phyloP scores from a whole-genome alignment of 2,329 filamentous ascomycete species.

The Fusarium burgessii region DNA sequence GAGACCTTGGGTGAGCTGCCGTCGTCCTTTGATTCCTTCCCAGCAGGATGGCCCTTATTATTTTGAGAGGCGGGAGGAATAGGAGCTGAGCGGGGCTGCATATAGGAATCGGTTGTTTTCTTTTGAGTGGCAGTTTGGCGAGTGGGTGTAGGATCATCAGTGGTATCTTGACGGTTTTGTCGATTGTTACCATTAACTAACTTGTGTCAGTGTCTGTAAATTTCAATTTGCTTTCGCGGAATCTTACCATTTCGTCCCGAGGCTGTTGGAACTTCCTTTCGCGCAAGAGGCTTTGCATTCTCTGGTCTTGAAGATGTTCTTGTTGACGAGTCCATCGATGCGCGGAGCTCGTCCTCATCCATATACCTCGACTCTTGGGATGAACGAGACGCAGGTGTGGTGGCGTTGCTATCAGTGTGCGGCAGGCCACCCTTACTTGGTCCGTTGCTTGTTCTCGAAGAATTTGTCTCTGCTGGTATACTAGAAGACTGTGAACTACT shows the following conservation, averaged over 20 bases:
- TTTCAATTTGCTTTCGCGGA: not conserved
- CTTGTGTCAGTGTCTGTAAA: conserved; percentile 21
- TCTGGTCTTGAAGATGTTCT: conserved; percentile 56
- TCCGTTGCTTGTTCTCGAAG: conserved; percentile 53
- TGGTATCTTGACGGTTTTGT: conserved; percentile 36
- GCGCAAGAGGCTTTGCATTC: conserved; percentile 63
- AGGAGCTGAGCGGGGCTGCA: conserved; percentile 69
- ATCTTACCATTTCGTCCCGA: conserved; percentile 59
- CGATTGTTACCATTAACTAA: conserved; percentile 47
- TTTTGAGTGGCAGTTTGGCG: conserved; percentile 44
- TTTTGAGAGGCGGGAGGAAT: conserved; percentile 56
- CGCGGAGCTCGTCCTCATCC: conserved; percentile 64
- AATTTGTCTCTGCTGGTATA: conserved; percentile 52
- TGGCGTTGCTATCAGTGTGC: conserved; percentile 53
- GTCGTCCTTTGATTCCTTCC: conserved; percentile 62
- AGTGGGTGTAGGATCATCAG: conserved; percentile 40
- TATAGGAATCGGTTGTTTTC: conserved; percentile 62
- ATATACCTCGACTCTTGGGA: conserved; percentile 70
- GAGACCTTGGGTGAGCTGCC: conserved; percentile 64
- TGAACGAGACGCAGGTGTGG: conserved; percentile 57
- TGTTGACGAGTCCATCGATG: conserved; percentile 57
- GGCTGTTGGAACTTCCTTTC: conserved; percentile 71
- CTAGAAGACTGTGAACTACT: conserved; percentile 59
- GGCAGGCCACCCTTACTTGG: conserved; percentile 49
- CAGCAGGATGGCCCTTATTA: conserved; percentile 49